phyloP scores from a whole-genome alignment of 371 early-diverging fungal species.

The Syncephalastrum monosporum region DNA sequence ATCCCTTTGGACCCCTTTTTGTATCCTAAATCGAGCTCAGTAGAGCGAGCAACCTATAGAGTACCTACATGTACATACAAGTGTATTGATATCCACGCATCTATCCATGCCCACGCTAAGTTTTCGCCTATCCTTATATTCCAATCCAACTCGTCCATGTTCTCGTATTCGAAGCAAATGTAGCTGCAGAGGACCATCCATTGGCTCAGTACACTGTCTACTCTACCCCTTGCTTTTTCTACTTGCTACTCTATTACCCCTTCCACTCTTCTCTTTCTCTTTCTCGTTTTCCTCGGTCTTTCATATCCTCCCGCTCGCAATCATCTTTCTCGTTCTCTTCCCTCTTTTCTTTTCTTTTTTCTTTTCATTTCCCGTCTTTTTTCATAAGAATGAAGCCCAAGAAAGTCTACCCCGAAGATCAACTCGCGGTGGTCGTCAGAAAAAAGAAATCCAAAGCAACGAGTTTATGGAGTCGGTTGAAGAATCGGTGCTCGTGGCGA shows the following conservation, averaged over 20 bases:
- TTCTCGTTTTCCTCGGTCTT: conserved; percentile 2
- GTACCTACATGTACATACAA: not conserved
- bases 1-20: conserved; percentile 3
- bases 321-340: conserved; percentile 5
- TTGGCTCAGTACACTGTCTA: not conserved
- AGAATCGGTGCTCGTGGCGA: not conserved
- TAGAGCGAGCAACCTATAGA: not conserved
- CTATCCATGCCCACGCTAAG: no score
- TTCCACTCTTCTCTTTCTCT: conserved; percentile 4
- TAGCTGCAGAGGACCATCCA: no score
- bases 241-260: not conserved
- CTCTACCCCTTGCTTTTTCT: not conserved
- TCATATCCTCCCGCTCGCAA: conserved; percentile 3
- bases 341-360: not conserved
- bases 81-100: no score
- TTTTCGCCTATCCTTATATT: no score
- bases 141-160: no score
- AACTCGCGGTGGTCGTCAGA: no score
- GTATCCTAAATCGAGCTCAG: not conserved
- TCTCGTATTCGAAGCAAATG: no score
- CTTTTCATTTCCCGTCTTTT: not conserved
- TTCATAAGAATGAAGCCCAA: no score
- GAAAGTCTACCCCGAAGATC: no score
- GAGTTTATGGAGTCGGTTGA: not conserved
- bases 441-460: no score